phyloP scores from a whole-genome alignment of 257 asterid genomes.

The Verbena officinalis region DNA sequence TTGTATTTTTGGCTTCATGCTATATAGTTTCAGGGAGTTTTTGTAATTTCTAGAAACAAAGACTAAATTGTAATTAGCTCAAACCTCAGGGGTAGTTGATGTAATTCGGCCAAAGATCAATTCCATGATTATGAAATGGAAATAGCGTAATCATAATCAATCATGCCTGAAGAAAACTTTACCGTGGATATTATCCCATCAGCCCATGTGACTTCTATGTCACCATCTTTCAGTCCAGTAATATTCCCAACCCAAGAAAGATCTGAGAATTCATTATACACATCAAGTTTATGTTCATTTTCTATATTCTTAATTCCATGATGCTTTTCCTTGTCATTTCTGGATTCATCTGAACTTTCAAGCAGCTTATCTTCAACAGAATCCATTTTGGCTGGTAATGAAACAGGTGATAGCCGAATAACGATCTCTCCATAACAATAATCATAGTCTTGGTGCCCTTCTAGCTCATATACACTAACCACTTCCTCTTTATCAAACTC shows the following conservation, averaged over 20 bases:
- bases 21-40: too few relatives aligned
- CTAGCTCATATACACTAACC: conserved; percentile 97
- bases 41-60: too few relatives aligned
- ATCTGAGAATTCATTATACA: conserved; percentile 58
- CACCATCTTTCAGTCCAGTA: conserved; percentile 84
- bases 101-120: not conserved
- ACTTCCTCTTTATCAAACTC: conserved; percentile 92
- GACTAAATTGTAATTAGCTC: too few relatives aligned
- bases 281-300: conserved; percentile 40
- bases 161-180: conserved; percentile 27
- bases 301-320: conserved; percentile 35
- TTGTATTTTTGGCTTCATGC: too few relatives aligned
- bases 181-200: conserved; percentile 96
- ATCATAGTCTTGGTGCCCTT: conserved; percentile 98
- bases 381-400: conserved; percentile 44
- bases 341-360: conserved; percentile 40
- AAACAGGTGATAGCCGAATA: conserved; percentile 84
- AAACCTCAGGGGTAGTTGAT: too few relatives aligned
- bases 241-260: conserved; percentile 98
- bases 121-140: too few relatives aligned
- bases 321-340: conserved; percentile 36
- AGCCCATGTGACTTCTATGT: conserved; percentile 97
- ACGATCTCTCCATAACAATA: conserved; percentile 96
- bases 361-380: conserved; percentile 39
- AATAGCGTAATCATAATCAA: conserved; percentile 10